Conservation (phyloP, 148 eudicot genomes). For the Nepenthes gracilis region DNA sequence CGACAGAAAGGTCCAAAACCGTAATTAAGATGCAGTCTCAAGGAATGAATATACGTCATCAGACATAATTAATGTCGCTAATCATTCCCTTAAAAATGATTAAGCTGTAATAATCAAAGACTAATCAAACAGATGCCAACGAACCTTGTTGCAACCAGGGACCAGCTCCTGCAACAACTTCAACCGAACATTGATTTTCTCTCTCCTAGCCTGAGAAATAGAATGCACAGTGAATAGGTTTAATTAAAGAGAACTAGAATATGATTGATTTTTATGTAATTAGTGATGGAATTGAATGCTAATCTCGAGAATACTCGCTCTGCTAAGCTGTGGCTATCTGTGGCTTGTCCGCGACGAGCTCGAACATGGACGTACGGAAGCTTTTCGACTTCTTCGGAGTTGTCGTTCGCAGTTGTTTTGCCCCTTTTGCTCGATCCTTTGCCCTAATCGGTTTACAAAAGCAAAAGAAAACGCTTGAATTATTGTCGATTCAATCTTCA, state of each 20-base stretch:
- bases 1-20: no score
- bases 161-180: slow-evolving; percentile 88
- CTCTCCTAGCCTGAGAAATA: slow-evolving; percentile 70
- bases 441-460: slow-evolving; percentile 26
- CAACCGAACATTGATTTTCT: slow-evolving; percentile 96
- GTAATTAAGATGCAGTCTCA: no score
- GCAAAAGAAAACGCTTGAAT: not conserved
- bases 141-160: slow-evolving; percentile 90
- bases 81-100: no score
- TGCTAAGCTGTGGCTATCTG: slow-evolving; percentile 96
- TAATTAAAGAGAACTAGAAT: not conserved
- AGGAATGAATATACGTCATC: no score
- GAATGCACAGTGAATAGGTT: not conserved
- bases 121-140: not conserved
- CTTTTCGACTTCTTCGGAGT: slow-evolving; percentile 46
- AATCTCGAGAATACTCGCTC: slow-evolving; percentile 55
- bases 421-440: slow-evolving; percentile 56
- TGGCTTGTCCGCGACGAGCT: slow-evolving; percentile 95
- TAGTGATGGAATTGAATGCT: not conserved
- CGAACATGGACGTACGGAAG: slow-evolving; percentile 91
- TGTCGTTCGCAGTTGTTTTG: slow-evolving; percentile 29
- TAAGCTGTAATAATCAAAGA: not conserved
- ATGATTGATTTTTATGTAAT: not conserved
- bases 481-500: not conserved
- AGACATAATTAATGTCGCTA: no score